Base-by-base conservation (phyloP, 75 land plant species). In the Picea sitchensis region DNA sequence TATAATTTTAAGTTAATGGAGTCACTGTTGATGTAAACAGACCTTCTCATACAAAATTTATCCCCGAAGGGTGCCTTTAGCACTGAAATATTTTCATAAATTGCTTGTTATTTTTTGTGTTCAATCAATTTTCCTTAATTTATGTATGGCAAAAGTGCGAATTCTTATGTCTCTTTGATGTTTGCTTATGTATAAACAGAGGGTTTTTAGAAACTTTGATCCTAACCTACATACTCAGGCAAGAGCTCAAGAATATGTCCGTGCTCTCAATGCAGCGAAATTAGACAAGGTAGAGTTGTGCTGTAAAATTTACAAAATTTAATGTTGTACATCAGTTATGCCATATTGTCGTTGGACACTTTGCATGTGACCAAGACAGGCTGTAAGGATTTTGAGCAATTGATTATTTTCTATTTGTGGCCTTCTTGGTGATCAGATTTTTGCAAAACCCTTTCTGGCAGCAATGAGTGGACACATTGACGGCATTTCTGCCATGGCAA, bases 381-480 rank as follows among this genome's bases (percentile, higher is more conserved):
- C 4, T 71, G 36, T 67, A 67, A 13, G 36, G 14, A 67, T 31
- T 67, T 17, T 18, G 54, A 56, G 69, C 34, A 79, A 58, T 79
- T 65, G 34, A 11, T 59, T 12, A 31, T 58, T 32, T 76, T 58
- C 58, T 38, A 31, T 26, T 41, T 59, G 20, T 62, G 73, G 26
- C 38, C n/a, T 38, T 32, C 32, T 60, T 71, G 79, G 6, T 34
- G 61, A 15, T 75, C 76, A 94, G 97, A 87, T 96, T 34, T 96
- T 92, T 89, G 98, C 97, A 14, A 90, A 89, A 60, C 98, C 98
- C 13, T 96, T 96, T 79, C 63, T 96, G 77, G 97, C 89, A 65
- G 98, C 97, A 58, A 82, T 96, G 91, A 93, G 86, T 85, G 98
- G 91, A 18, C 98, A 96, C 82, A 86, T 78, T n/a, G 98, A 94